Evolutionary conservation across 768 basidiomycete species (phyloP), one percentile per base, ranked within the genome.

Genomic region (Pleurotus tuber-regium): DNA sequence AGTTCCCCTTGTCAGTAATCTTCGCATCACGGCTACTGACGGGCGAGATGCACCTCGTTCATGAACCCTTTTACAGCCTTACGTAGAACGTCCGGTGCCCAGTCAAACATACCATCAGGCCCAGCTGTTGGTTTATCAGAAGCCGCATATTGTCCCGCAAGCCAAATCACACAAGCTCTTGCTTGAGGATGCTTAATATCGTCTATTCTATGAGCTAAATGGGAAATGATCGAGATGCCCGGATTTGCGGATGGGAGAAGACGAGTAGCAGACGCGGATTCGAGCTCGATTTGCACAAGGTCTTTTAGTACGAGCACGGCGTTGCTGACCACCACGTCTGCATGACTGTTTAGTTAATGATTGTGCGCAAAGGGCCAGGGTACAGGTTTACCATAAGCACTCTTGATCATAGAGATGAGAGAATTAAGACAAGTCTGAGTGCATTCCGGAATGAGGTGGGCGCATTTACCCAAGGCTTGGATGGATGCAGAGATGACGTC

Each of bases 31-130:
- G n/a, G 28, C 26, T 44, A n/a, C n/a, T n/a, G n/a, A n/a, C n/a
- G n/a, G n/a, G n/a, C n/a, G 29, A 30, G 49, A 19, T 70, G 30
- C 58, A 88, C 92, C 77, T 97, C 93, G 36, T 76, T 59, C 2
- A 59, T 65, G 62, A 97, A 96, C 0, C 78, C 74, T 64, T 87
- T 92, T 2, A 83, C 84, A 4, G 81, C 70, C 59, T 86, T 87
- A n/a, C 96, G 74, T 9, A 98, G 68, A 4, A 96, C 81, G 63
- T 99, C 97, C 1, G 96, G 92, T 0, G 86, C 91, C 91, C 90
- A 95, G 25, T 78, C 75, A 4, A 74, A 83, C 6, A 93, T 67
- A 12, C 84, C 84, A 44, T 82, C 78, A 2, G 80, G 73, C 1
- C 72, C 66, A 14, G 66, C 56, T 33, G 58, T 53, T 21, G 59